A percentile compares a stretch with the other conserved stretches of the same genome.
Conservation (phyloP, 208 protist genomes). For the Trypanosoma rangeli region DNA sequence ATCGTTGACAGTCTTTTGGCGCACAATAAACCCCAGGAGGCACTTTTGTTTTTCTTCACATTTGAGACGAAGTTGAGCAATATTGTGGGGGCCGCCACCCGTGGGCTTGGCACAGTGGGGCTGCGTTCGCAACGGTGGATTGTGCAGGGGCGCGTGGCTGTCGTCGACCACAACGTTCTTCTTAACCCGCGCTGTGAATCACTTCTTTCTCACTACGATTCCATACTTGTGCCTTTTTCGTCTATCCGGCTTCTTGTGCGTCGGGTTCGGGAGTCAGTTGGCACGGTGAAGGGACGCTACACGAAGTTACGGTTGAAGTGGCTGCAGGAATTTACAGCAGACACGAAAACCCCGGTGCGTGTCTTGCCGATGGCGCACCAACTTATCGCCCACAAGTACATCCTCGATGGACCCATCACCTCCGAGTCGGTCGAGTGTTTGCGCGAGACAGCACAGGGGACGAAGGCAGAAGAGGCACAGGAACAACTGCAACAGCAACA, state of each 20-base stretch:
- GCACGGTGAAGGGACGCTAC: conserved; percentile 58
- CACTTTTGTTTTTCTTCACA: conserved; percentile 51
- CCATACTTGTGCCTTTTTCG: conserved; percentile 77
- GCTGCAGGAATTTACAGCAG: conserved; percentile 39
- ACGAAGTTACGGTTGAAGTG: conserved; percentile 47
- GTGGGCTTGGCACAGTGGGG: conserved; percentile 60
- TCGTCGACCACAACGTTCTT: conserved; percentile 85
- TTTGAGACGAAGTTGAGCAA: conserved; percentile 67
- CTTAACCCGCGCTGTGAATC: conserved; percentile 81
- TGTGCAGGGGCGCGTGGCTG: conserved; percentile 84
- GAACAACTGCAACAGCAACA: not conserved
- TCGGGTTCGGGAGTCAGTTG: conserved; percentile 46
- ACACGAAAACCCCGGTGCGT: conserved; percentile 43
- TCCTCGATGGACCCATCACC: conserved; percentile 54
- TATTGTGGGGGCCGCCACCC: conserved; percentile 54
- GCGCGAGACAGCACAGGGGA: conserved; percentile 36
- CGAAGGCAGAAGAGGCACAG: not conserved
- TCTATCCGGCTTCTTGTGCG: conserved; percentile 67
- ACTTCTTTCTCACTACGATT: conserved; percentile 83
- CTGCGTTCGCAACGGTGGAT: conserved; percentile 75
- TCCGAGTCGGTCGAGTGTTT: conserved; percentile 48
- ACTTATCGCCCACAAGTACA: conserved; percentile 73
- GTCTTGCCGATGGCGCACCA: conserved; percentile 80
- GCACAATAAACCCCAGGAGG: conserved; percentile 66
- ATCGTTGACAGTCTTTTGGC: conserved; percentile 75